A percentile compares a stretch with the other conserved stretches of the same genome.
phyloP scores from a whole-genome alignment of 371 early-diverging fungal species.

The Parasitella parasitica region DNA sequence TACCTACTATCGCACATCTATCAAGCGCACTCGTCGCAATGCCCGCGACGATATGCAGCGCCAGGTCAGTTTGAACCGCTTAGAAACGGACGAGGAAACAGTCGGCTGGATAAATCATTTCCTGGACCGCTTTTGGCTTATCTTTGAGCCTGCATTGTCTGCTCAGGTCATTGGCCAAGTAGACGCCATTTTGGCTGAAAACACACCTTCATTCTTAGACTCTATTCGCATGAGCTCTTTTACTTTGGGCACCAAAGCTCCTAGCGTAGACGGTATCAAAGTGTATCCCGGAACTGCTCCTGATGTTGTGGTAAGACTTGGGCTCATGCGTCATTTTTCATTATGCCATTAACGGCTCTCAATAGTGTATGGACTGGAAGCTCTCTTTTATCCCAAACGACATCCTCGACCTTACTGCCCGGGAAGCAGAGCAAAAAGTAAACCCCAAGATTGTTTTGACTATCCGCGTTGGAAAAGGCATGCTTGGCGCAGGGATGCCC shows the following conservation, averaged over 20 bases:
- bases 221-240: slow-evolving; percentile 87
- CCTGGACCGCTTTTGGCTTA: slow-evolving; percentile 85
- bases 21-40: slow-evolving; percentile 62
- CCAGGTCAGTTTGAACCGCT: slow-evolving; percentile 42
- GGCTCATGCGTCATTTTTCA: no score
- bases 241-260: slow-evolving; percentile 94
- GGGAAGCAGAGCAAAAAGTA: slow-evolving; percentile 59
- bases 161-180: slow-evolving; percentile 70
- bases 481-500: slow-evolving; percentile 86
- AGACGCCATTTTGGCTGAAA: slow-evolving; percentile 69
- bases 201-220: slow-evolving; percentile 86
- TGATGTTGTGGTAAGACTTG: slow-evolving; percentile 66
- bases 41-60: slow-evolving; percentile 71
- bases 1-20: slow-evolving; percentile 73
- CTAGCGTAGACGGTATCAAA: slow-evolving; percentile 83
- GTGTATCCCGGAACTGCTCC: slow-evolving; percentile 73
- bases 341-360: background rate
- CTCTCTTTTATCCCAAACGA: slow-evolving; percentile 83
- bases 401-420: slow-evolving; percentile 59
- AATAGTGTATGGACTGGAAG: slow-evolving; percentile 85
- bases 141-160: slow-evolving; percentile 88
- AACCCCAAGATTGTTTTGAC: slow-evolving; percentile 93
- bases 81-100: slow-evolving; percentile 72
- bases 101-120: slow-evolving; percentile 97
- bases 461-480: slow-evolving; percentile 85